These are phyloP conservation scores for Coemansia sp. DNA, from an alignment of 192 early-diverging fungal species.

Conservation along the genomic window DNA sequence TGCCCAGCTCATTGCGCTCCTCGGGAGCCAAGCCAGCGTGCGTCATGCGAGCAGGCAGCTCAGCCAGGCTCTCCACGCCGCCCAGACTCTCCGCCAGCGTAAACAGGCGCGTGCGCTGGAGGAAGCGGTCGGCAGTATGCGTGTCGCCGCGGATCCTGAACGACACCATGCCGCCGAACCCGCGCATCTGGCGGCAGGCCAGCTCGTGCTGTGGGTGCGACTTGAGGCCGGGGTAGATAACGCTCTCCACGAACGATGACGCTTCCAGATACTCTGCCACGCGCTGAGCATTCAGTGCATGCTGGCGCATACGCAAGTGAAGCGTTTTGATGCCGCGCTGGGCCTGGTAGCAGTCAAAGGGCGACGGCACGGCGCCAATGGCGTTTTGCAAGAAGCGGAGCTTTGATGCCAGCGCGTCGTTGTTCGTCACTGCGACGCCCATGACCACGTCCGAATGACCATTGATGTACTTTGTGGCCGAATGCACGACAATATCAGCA, in stretches of 20 bases:
- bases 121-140: constrained; percentile 81
- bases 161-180: constrained; percentile 97
- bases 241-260: constrained; percentile 72
- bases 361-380: constrained; percentile 93
- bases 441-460: constrained; percentile 99
- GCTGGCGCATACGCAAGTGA: constrained; percentile 92
- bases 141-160: constrained; percentile 90
- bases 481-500: constrained; percentile 98
- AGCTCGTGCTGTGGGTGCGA: constrained; percentile 93
- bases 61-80: constrained; percentile 93
- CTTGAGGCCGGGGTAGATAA: constrained; percentile 92
- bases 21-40: constrained; percentile 90
- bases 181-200: constrained; percentile 85
- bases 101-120: constrained; percentile 78
- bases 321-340: constrained; percentile 96
- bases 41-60: constrained; percentile 96
- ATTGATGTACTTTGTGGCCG: constrained; percentile 98
- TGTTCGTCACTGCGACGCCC: constrained; percentile 89
- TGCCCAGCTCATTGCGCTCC: constrained; percentile 81
- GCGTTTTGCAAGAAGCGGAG: constrained; percentile 95
- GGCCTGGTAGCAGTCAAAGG: constrained; percentile 98
- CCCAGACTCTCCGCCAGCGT: constrained; percentile 97
- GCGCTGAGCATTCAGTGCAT: constrained; percentile 80
- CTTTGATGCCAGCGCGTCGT: constrained; percentile 71
- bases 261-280: constrained; percentile 83